Base-by-base conservation (phyloP, 1,139 yeast species). In the Candida albicans region DNA sequence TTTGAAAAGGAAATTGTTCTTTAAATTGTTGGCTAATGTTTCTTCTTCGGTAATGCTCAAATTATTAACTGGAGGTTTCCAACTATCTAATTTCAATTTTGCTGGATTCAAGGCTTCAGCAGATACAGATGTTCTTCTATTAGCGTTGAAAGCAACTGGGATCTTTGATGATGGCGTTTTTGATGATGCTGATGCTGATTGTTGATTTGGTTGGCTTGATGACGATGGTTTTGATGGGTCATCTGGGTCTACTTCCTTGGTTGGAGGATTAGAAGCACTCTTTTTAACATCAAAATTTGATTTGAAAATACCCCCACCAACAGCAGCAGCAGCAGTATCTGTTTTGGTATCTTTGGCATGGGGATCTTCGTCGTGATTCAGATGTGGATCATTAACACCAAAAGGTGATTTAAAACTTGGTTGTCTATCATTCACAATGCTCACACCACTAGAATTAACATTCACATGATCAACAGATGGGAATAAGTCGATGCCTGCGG, bases 91-190 rank as follows among this genome's bases (percentile, higher is more conserved):
- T 40, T 56, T 68, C 54, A 56, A 77, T 61, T 72, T 74, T 48
- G 76, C 81, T 13, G 84, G 84, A 56, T 79, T 78, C 56, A 80
- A 58, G 4, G 84, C 81, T 67, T 88, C 96, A 4, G 96, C 96
- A 41, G 90, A 81, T 18, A 89, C 96, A 25, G 95, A 84, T 4
- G 89, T 85, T 70, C 96, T 82, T 70, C 96, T 80, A 62, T 84
- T 81, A 40, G 90, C 89, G 59, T 87, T 87, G 66, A 86, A 84
- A 35, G 80, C 73, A 41, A 69, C 62, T 18, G 87, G 87, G 41
- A 81, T 62, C 42, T 59, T 58, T n/a, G 25, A 25, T 12, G 44
- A 28, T 11, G 42, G 59, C 47, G 50, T 59, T 40, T 51, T 61
- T 47, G 12, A 58, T 53, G 36, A 56, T 44, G 27, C 43, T 35